Percentiles rank a stretch among this genome's conserved stretches.
Evolutionary conservation across 805 yeast genomes (phyloP).

Genomic region (Saturnispora kantuleensis): DNA sequence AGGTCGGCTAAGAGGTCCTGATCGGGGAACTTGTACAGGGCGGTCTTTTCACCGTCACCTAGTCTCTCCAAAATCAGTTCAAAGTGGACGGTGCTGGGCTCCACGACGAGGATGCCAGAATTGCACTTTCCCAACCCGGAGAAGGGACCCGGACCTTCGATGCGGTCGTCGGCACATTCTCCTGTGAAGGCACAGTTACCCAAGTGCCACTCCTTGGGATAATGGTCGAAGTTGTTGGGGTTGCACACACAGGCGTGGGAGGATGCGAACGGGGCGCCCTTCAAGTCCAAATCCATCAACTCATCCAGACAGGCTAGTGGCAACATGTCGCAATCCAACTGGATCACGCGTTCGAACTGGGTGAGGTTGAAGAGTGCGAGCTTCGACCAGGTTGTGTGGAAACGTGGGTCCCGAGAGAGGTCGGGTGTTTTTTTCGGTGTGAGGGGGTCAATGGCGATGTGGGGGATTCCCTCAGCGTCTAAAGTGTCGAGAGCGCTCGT

Average conservation of each 20-base stretch:
- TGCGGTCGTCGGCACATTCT: conserved; percentile 4
- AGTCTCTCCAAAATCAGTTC: conserved; percentile 33
- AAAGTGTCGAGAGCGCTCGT: conserved; percentile 38
- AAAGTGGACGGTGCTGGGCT: conserved; percentile 31
- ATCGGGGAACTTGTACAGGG: conserved; percentile 45
- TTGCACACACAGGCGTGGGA: conserved; percentile 56
- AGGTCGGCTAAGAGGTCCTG: conserved; percentile 48
- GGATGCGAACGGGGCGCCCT: conserved; percentile 39
- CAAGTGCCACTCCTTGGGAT: conserved; percentile 43
- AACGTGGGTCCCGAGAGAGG: conserved; percentile 41
- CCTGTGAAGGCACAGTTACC: conserved; percentile 41
- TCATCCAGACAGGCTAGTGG: conserved; percentile 51
- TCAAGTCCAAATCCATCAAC: conserved; percentile 37
- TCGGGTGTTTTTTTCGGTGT: conserved; percentile 27
- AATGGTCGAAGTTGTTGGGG: conserved; percentile 41
- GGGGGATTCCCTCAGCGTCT: conserved; percentile 34
- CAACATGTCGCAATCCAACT: conserved; percentile 52
- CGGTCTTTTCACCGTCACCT: conserved; percentile 23
- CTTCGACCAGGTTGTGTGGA: conserved; percentile 55
- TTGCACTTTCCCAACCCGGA: conserved; percentile 42
- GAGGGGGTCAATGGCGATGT: conserved; percentile 36
- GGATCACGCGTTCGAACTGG: conserved; percentile 45
- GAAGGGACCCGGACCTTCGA: conserved; percentile 32
- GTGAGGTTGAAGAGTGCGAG: conserved; percentile 42
- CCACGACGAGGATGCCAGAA: conserved; percentile 48